Base-by-base conservation (phyloP, 1,139 yeast genomes). In the Geotrichum reessii region DNA sequence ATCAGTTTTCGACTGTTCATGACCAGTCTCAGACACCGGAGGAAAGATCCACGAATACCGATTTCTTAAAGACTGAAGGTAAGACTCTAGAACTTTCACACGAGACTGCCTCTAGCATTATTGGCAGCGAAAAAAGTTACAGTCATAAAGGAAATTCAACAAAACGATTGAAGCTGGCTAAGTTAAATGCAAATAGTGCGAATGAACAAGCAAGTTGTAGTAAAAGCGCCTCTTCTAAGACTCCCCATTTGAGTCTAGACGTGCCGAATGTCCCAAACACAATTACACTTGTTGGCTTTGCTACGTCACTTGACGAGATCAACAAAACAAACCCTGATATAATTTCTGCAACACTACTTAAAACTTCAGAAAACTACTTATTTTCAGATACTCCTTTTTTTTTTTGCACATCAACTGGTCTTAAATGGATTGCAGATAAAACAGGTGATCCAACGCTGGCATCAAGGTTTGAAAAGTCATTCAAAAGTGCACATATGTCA, bases 341-440 rank as follows among this genome's bases (percentile, higher is more conserved):
- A 24, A 44, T 55, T 21, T 42, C n/a, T 24, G 53, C 57, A 3
- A 55, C 57, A 12, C 22, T 55, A 12, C 44, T 28, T 31, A 49
- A 47, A 22, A 44, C 53, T 6, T 22, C 53, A 9, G 47, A 55
- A 11, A 31, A 22, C 47, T 55, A 64, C 22, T 60, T 62, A 52
- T 57, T 65, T 17, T 58, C 63, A 40, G 63, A 58, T 61, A 69
- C 77, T 0, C 68, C 76, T 0, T 71, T 78, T 52, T 73, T 80
- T 0, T 64, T 78, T 8, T 70, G 78, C 51, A 73, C 80, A 5
- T 67, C 72, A 2, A 62, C 64, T 31, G 82, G 82, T 6, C 56
- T 78, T 25, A 66, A 68, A 48, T 77, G 81, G 80, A 65, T 78
- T 17, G 66, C 71, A 8, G 69, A 66, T 14, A 70, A 68, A 52